Conservation (phyloP, 108 stramenopile species). For the Cyclotella sp. region DNA sequence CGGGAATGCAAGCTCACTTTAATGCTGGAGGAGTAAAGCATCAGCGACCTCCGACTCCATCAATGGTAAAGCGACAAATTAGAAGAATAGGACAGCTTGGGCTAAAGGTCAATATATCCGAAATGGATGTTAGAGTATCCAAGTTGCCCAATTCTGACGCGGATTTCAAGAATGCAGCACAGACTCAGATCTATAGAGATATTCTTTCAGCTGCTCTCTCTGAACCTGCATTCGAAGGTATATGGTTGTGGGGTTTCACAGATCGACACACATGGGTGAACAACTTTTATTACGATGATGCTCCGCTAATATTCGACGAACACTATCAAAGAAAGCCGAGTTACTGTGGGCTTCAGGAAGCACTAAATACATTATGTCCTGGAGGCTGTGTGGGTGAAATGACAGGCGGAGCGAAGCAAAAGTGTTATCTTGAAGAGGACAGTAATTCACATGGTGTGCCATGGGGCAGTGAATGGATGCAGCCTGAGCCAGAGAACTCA, state of each 20-base stretch:
- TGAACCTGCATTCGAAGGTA: slow-evolving; percentile 86
- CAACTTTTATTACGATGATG: slow-evolving; percentile 85
- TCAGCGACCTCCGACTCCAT: slow-evolving; percentile 84
- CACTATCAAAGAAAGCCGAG: slow-evolving; percentile 63
- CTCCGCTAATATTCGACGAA: slow-evolving; percentile 85
- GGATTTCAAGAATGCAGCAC: slow-evolving; percentile 59
- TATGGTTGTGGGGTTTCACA: slow-evolving; percentile 94
- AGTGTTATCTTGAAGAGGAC: slow-evolving; percentile 54
- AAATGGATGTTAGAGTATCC: slow-evolving; percentile 92
- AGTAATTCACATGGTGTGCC: slow-evolving; percentile 59
- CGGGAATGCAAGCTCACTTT: slow-evolving; percentile 92
- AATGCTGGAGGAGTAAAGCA: slow-evolving; percentile 79
- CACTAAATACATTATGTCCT: slow-evolving; percentile 62
- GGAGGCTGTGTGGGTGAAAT: slow-evolving; percentile 64
- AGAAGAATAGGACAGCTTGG: slow-evolving; percentile 88
- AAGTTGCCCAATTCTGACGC: slow-evolving; percentile 34
- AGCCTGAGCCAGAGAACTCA: slow-evolving; percentile 53
- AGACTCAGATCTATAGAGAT: slow-evolving; percentile 86
- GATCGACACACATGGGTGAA: slow-evolving; percentile 92
- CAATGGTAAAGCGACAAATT: slow-evolving; percentile 90
- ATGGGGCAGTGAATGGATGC: slow-evolving; percentile 87
- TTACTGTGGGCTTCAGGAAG: slow-evolving; percentile 78
- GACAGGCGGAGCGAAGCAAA: slow-evolving; percentile 25
- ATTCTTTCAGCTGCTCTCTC: slow-evolving; percentile 86
- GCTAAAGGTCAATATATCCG: slow-evolving; percentile 89